phyloP scores from a whole-genome alignment of 345 rosid genomes.

The Acer saccharum region DNA sequence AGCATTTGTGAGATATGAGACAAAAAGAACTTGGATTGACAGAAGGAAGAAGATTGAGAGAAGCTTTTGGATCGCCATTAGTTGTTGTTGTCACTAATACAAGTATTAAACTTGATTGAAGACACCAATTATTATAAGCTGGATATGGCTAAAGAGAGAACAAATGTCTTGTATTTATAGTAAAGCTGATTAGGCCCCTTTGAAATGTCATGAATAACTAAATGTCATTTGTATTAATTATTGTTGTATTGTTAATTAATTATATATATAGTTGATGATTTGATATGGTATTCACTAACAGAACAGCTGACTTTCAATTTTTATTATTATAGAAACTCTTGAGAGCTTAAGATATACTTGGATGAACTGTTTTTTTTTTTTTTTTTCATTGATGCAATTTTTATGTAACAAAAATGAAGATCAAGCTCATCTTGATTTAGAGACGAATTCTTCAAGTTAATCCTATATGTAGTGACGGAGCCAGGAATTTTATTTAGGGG shows the following conservation, averaged over 20 bases:
- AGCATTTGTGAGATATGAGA: constrained; percentile 19
- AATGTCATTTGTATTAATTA: constrained; percentile 17
- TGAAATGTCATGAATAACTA: constrained; percentile 26
- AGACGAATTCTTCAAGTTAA: no score
- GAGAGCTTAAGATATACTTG: not conserved
- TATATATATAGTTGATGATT: no score
- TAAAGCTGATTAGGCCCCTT: constrained; percentile 4
- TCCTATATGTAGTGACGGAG: no score
- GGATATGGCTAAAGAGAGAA: not conserved
- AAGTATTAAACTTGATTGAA: not conserved
- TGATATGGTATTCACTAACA: not conserved
- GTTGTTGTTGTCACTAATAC: constrained; percentile 20
- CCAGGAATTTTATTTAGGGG: no score
- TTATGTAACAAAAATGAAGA: no score
- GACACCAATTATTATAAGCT: not conserved
- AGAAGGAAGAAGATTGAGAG: constrained; percentile 30
- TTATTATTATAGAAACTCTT: not conserved
- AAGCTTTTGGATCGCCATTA: constrained; percentile 48
- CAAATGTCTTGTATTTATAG: constrained; percentile 29
- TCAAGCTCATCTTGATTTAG: no score
- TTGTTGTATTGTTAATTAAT: not conserved
- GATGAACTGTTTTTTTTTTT: no score
- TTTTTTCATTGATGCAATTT: no score
- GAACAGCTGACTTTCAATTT: constrained; percentile 19
- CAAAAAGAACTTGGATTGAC: constrained; percentile 28